phyloP scores from a whole-genome alignment of 2,329 filamentous ascomycete species.

The Hypoxylon sp. region DNA sequence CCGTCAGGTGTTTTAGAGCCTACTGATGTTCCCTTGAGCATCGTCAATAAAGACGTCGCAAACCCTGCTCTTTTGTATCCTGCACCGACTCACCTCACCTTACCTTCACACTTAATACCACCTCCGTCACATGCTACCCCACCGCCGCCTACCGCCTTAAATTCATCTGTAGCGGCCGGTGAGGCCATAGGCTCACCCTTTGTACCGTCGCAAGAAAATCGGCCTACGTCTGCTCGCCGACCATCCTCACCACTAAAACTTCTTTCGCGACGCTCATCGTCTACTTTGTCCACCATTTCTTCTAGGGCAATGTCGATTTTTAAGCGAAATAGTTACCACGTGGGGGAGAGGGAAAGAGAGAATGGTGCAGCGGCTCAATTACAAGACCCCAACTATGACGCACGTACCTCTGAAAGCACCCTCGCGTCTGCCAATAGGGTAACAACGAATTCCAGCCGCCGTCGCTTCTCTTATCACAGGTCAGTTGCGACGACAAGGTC shows the following conservation, averaged over 20 bases:
- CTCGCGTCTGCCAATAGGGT: conserved; percentile 44
- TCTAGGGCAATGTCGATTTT: conserved; percentile 48
- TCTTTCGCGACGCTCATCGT: conserved; percentile 45
- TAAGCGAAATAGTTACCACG: conserved; percentile 47
- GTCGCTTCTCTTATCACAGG: conserved; percentile 52
- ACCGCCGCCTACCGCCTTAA: conserved; percentile 24
- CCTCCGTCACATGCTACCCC: conserved; percentile 23
- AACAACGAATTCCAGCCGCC: conserved; percentile 42
- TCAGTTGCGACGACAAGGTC: conserved; percentile 51
- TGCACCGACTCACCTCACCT: conserved; percentile 15
- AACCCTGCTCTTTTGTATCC: conserved; percentile 32
- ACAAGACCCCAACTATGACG: conserved; percentile 46
- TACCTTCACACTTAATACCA: conserved; percentile 22
- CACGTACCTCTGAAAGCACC: conserved; percentile 45
- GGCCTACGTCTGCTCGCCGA: conserved; percentile 37
- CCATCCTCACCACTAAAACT: conserved; percentile 37
- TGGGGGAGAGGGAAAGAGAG: conserved; percentile 41
- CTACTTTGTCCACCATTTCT: conserved; percentile 44
- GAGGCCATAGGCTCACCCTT: conserved; percentile 29
- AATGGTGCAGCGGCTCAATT: conserved; percentile 41
- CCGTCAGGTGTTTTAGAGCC: conserved; percentile 41
- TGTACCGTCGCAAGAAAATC: conserved; percentile 21
- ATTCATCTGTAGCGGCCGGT: conserved; percentile 23
- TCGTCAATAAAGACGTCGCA: conserved; percentile 39
- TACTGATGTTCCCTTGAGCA: conserved; percentile 40